Evolutionary conservation across 306 rosid genomes (phyloP), one percentile per base, ranked within the genome.

Genomic region (Luffa aegyptiaca): DNA sequence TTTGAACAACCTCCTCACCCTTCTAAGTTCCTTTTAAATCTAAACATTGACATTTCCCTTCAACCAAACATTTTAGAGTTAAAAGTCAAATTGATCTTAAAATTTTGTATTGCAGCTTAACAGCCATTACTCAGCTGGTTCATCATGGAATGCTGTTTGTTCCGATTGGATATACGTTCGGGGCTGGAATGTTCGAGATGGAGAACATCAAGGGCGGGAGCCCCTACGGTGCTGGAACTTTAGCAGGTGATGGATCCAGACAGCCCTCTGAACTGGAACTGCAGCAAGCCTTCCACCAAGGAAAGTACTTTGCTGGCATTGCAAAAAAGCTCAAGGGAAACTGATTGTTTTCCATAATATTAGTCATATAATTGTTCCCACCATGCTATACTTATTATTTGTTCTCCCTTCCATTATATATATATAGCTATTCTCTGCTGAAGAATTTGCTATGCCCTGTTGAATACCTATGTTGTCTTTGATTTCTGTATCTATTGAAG

Each of bases 141-240:
- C 98, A 94, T 78, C 98, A 94, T 65, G 98, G 98, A 21, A 46
- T 94, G 97, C 18, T 94, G 26, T 92, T 84, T 86, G 98, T 94
- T 70, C 98, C 98, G 0, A 82, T 92, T 63, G 98, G 98, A 68
- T 94, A 94, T 84, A 86, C 97, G 59, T 88, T 91, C 64, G 98
- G 98, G 2, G 97, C 88, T n/a, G 98, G 98, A 53, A 94, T 94
- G 98, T 94, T 87, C 69, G 98, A 94, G 89, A 81, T 94, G 82
- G 97, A 91, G 87, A 70, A 87, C 75, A 81, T 94, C 80, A 94
- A 87, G 82, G 98, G 98, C 49, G 98, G 98, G 0, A 83, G 89
- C 33, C 98, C 98, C 13, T 94, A 94, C 70, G 98, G 98, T 55
- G 84, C 98, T 2, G 98, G 98, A 62, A 94, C 98, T 51, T 86